Percentiles rank a stretch among this genome's conserved stretches.
Conservation (phyloP, 371 early-diverging fungal genomes). For the Saksenaea oblongispora region DNA sequence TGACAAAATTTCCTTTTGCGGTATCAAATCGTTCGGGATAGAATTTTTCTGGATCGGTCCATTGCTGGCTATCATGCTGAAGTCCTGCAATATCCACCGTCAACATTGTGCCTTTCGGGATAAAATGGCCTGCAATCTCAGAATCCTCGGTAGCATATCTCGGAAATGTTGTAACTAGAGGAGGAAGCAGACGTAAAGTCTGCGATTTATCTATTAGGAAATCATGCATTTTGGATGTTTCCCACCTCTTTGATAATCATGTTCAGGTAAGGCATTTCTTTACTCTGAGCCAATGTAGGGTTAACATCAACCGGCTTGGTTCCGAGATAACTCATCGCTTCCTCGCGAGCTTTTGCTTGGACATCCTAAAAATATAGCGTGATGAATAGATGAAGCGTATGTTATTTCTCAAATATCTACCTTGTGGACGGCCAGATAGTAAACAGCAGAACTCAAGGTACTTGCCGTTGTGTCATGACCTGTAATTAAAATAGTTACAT, state of each 20-base stretch:
- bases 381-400: not conserved
- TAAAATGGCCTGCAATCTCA: conserved; percentile 5
- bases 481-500: not conserved
- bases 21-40: conserved; percentile 47
- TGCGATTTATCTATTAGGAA: conserved; percentile 24
- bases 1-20: conserved; percentile 9
- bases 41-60: conserved; percentile 38
- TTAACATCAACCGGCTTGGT: conserved; percentile 34
- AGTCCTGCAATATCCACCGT: conserved; percentile 6
- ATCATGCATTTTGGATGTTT: not conserved
- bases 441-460: conserved; percentile 37
- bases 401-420: not conserved
- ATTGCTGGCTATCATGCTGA: conserved; percentile 16
- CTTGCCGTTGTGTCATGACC: conserved; percentile 58
- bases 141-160: conserved; percentile 3
- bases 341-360: conserved; percentile 49
- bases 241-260: conserved; percentile 35
- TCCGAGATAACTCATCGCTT: conserved; percentile 52
- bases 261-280: conserved; percentile 45
- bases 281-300: conserved; percentile 46
- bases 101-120: conserved; percentile 11
- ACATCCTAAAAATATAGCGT: conserved; percentile 18
- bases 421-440: conserved; percentile 32
- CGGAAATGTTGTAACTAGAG: conserved; percentile 1
- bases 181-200: conserved; percentile 17